These are phyloP conservation scores for Macrocystidia cucumis DNA, from an alignment of 1,284 basidiomycete genomes.

Conservation along the genomic window DNA sequence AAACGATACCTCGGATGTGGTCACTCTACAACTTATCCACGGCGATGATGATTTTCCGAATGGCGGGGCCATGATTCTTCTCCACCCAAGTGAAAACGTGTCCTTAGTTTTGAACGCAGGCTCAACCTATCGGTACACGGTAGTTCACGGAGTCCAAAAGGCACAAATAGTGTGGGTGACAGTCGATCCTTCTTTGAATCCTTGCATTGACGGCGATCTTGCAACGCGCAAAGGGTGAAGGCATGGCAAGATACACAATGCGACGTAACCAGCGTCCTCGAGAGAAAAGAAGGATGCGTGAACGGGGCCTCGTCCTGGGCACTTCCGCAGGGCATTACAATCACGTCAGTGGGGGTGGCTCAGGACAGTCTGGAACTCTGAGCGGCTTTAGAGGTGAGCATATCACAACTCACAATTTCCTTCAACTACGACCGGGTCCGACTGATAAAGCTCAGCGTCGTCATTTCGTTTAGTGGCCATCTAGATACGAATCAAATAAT, in stretches of 20 bases:
- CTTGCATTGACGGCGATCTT: background rate
- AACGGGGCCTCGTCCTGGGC: slow-evolving; percentile 11
- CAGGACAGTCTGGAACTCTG: too few relatives aligned
- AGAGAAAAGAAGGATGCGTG: slow-evolving; percentile 12
- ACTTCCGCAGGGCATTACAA: slow-evolving; percentile 16
- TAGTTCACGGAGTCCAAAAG: slow-evolving; percentile 34
- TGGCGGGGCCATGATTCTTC: slow-evolving; percentile 33
- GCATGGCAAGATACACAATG: slow-evolving; percentile 34
- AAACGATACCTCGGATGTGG: slow-evolving; percentile 33
- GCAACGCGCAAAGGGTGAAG: slow-evolving; percentile 23
- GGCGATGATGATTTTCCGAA: slow-evolving; percentile 17
- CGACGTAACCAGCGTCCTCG: slow-evolving; percentile 26
- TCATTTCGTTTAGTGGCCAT: too few relatives aligned
- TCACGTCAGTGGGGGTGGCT: slow-evolving; percentile 12
- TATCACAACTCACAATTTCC: too few relatives aligned
- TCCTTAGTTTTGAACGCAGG: slow-evolving; percentile 64
- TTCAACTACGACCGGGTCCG: background rate
- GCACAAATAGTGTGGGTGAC: slow-evolving; percentile 28
- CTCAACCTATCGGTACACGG: slow-evolving; percentile 52
- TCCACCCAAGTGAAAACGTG: slow-evolving; percentile 56
- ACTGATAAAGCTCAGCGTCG: background rate
- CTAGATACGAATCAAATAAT: too few relatives aligned
- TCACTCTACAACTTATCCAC: slow-evolving; percentile 24
- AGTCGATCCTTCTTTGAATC: too few relatives aligned
- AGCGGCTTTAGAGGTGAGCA: too few relatives aligned